A percentile compares a stretch with the other conserved stretches of the same genome.
phyloP scores from a whole-genome alignment of 2,329 filamentous ascomycete species.

The Monilinia laxa region DNA sequence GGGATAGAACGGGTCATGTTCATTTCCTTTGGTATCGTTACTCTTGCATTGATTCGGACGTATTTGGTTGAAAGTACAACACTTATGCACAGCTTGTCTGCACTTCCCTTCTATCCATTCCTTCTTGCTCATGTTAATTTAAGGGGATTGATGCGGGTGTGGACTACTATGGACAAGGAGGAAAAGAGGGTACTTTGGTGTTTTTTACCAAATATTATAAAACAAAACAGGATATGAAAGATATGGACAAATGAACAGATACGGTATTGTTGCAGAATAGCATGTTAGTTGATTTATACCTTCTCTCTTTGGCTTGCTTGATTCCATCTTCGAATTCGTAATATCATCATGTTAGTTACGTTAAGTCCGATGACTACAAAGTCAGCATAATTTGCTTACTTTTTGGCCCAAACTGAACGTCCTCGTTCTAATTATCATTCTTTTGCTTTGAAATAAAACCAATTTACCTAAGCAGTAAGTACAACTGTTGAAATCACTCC shows the following conservation, averaged over 20 bases:
- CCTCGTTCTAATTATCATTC: neutral
- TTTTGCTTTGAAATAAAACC: neutral
- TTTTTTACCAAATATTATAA: neutral
- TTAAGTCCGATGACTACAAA: neutral
- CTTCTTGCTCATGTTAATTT: neutral
- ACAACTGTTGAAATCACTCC: neutral
- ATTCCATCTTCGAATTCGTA: no score
- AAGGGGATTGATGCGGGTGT: neutral
- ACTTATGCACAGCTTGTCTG: neutral
- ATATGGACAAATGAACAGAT: conserved; percentile 10
- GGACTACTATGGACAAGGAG: neutral
- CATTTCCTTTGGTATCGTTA: neutral
- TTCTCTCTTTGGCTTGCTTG: neutral
- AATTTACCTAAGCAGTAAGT: neutral
- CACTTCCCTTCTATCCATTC: neutral
- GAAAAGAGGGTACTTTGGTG: neutral
- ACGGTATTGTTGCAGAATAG: neutral
- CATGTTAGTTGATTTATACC: neutral
- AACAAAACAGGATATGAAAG: neutral
- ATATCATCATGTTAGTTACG: neutral
- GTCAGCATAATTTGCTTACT: neutral
- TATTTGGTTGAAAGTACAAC: neutral
- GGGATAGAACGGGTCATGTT: neutral
- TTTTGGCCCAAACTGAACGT: no score
- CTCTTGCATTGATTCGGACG: neutral